These are phyloP conservation scores for Solanum etuberosum DNA, from an alignment of 257 asterid species.

Conservation along the genomic window DNA sequence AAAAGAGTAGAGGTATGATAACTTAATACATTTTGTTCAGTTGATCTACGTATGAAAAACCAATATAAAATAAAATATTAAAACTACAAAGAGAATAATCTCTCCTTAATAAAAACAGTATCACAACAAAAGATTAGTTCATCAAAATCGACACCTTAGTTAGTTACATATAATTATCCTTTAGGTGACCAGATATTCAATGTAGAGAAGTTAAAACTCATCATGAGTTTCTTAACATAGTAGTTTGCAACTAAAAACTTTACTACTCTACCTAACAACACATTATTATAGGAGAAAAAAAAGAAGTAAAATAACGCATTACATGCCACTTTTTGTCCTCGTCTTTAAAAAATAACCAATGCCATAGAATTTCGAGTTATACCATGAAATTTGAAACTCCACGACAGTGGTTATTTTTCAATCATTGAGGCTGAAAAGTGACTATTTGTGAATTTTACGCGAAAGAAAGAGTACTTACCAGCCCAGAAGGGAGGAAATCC, in stretches of 20 bases:
- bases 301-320: not conserved
- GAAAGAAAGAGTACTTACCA: not conserved
- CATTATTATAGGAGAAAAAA: too few relatives aligned
- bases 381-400: not conserved
- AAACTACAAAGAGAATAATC: not conserved
- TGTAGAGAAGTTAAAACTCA: not conserved
- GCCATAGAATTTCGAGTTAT: not conserved
- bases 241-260: not conserved
- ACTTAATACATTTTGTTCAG: not conserved
- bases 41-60: not conserved
- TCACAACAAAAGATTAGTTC: not conserved
- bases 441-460: not conserved
- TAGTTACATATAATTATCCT: not conserved
- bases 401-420: not conserved
- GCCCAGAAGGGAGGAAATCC: conserved; percentile 33
- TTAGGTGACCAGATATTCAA: not conserved
- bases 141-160: not conserved
- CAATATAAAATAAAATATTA: too few relatives aligned
- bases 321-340: not conserved
- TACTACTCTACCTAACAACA: not conserved
- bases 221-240: not conserved
- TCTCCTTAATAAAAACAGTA: not conserved
- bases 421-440: not conserved
- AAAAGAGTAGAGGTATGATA: not conserved
- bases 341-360: not conserved